Percentiles rank a stretch among this genome's conserved stretches.
Evolutionary conservation across 176 grass and related monocot species (phyloP).

Genomic region (Ensete ventricosum): DNA sequence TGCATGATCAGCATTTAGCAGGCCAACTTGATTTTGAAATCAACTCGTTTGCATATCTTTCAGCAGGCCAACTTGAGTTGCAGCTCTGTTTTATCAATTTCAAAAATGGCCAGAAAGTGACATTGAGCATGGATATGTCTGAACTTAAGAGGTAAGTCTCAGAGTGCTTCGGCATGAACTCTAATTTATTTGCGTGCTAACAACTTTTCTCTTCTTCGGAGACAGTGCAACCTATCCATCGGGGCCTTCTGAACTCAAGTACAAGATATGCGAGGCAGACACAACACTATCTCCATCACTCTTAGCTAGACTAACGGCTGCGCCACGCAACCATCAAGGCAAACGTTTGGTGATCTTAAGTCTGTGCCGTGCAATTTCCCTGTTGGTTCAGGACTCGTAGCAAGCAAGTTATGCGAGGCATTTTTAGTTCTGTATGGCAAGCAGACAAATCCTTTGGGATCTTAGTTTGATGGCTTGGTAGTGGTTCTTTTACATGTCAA

Average conservation of each 20-base stretch:
- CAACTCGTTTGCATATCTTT: slow-evolving; percentile 11
- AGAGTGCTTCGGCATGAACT: background rate
- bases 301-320: slow-evolving; percentile 23
- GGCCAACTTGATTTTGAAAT: slow-evolving; percentile 2
- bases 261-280: slow-evolving; percentile 33
- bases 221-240: slow-evolving; percentile 66
- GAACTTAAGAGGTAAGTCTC: slow-evolving; percentile 60
- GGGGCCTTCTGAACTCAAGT: slow-evolving; percentile 50
- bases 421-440: too few relatives aligned
- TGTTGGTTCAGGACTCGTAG: slow-evolving; percentile 17
- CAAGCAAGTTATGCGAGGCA: slow-evolving; percentile 23
- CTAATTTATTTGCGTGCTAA: background rate
- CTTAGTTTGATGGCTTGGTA: too few relatives aligned
- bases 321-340: slow-evolving; percentile 40
- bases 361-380: slow-evolving; percentile 48
- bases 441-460: too few relatives aligned
- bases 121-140: slow-evolving; percentile 53
- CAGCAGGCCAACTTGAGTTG: slow-evolving; percentile 50
- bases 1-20: too few relatives aligned
- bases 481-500: too few relatives aligned
- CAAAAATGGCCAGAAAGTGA: slow-evolving; percentile 41
- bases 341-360: slow-evolving; percentile 42
- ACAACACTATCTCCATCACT: slow-evolving; percentile 41
- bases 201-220: background rate
- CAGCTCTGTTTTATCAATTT: slow-evolving; percentile 53